A percentile compares a stretch with the other conserved stretches of the same genome.
phyloP scores from a whole-genome alignment of 164 flowering plant genomes.

The Akebia trifoliata region DNA sequence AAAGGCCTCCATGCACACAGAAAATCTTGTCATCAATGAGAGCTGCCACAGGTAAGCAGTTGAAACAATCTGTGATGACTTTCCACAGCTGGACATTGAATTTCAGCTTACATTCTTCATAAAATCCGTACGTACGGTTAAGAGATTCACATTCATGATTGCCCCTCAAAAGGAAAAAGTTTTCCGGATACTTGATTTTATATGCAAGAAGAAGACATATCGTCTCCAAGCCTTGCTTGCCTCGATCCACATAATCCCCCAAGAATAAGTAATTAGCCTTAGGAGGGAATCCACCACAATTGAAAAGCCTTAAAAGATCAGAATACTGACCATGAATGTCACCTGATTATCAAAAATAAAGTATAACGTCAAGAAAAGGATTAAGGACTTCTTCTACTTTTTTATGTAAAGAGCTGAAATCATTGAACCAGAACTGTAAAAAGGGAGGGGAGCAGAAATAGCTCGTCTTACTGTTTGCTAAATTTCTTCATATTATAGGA shows the following conservation, averaged over 20 bases:
- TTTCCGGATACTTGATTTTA: constrained; percentile 51
- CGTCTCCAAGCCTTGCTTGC: constrained; percentile 58
- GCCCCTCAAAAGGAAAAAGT: constrained; percentile 52
- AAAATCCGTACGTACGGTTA: constrained; percentile 57
- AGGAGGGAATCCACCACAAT: constrained; percentile 50
- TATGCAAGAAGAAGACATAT: constrained; percentile 58
- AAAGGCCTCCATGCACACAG: constrained; percentile 61
- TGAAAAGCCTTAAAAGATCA: constrained; percentile 48
- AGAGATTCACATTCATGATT: constrained; percentile 64
- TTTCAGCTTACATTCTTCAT: constrained; percentile 54
- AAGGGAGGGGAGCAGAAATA: too few species aligned
- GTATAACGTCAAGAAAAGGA: neutral
- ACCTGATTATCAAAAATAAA: constrained; percentile 21
- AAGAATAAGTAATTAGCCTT: constrained; percentile 41
- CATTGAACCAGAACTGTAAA: neutral
- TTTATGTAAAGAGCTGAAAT: neutral
- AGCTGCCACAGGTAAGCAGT: constrained; percentile 57
- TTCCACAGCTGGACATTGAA: constrained; percentile 57
- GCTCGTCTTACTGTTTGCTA: too few species aligned
- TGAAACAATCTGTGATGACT: constrained; percentile 51
- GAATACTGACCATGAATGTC: constrained; percentile 59
- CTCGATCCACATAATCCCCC: constrained; percentile 57
- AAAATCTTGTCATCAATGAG: constrained; percentile 51
- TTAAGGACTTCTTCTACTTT: neutral
- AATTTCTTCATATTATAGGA: too few species aligned